These are phyloP conservation scores for Sporobolus alterniflorus DNA, from an alignment of 202 grass and related monocot species.

Conservation along the genomic window DNA sequence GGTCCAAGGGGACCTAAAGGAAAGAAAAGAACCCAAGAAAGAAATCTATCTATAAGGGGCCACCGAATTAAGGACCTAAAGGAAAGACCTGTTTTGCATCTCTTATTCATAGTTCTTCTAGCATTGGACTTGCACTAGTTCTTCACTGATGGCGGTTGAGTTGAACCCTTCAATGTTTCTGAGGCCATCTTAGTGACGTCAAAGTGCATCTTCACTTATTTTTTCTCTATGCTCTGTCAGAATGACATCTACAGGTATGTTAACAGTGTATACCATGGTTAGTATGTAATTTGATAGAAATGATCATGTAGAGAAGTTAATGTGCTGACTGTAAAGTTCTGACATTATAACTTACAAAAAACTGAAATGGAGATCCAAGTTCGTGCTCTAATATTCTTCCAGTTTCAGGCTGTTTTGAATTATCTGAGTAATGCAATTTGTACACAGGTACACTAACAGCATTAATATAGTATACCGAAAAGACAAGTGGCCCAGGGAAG, in stretches of 20 bases:
- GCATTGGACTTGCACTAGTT: slow-evolving; percentile 78
- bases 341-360: background rate
- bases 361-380: slow-evolving; percentile 8
- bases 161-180: background rate
- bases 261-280: slow-evolving; percentile 15
- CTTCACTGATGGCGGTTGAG: slow-evolving; percentile 49
- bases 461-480: slow-evolving; percentile 78
- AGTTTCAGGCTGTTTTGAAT: background rate
- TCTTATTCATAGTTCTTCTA: slow-evolving; percentile 65
- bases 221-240: slow-evolving; percentile 77
- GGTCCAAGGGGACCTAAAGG: too few species aligned
- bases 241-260: slow-evolving; percentile 86
- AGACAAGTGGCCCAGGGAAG: slow-evolving; percentile 49
- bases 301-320: background rate
- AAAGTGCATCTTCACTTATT: slow-evolving; percentile 47
- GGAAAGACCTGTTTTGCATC: slow-evolving; percentile 88
- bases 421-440: slow-evolving; percentile 28
- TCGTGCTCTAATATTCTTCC: slow-evolving; percentile 23
- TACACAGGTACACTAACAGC: slow-evolving; percentile 66
- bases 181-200: slow-evolving; percentile 16
- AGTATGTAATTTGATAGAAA: slow-evolving; percentile 12
- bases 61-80: too few species aligned
- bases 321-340: background rate
- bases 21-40: too few species aligned
- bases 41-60: too few species aligned